These are phyloP conservation scores for Trichoderma aggressivum DNA, from an alignment of 2,329 filamentous ascomycete species.

Conservation along the genomic window DNA sequence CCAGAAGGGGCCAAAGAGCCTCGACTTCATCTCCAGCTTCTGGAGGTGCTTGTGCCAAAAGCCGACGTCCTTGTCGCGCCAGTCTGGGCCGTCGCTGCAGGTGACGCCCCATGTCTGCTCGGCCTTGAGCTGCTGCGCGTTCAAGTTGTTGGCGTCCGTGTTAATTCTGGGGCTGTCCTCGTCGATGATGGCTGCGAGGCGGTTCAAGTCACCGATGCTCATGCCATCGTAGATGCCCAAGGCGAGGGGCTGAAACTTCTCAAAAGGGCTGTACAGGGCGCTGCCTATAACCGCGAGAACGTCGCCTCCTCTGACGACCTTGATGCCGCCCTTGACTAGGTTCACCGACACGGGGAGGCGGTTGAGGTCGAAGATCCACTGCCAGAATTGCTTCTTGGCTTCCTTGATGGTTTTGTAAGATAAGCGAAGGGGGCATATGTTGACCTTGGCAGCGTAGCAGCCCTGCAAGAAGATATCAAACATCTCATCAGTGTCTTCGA, in stretches of 20 bases:
- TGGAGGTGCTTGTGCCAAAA: slow-evolving; percentile 29
- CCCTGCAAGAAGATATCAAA: slow-evolving; percentile 33
- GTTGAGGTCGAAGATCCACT: slow-evolving; percentile 29
- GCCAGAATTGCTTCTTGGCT: slow-evolving; percentile 31
- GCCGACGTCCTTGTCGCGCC: slow-evolving; percentile 18
- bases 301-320: slow-evolving; percentile 31
- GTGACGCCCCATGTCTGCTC: slow-evolving; percentile 20
- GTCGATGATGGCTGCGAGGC: background rate
- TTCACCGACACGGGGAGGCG: slow-evolving; percentile 25
- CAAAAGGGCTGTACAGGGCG: slow-evolving; percentile 31
- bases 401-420: slow-evolving; percentile 25
- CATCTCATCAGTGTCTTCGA: slow-evolving; percentile 36
- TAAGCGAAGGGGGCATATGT: slow-evolving; percentile 29
- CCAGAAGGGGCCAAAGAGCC: slow-evolving; percentile 33
- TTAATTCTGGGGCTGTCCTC: slow-evolving; percentile 13
- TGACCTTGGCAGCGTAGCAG: slow-evolving; percentile 31
- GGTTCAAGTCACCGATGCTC: slow-evolving; percentile 17
- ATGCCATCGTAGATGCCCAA: slow-evolving; percentile 21
- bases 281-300: slow-evolving; percentile 27
- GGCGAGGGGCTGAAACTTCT: slow-evolving; percentile 17
- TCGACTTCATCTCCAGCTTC: slow-evolving; percentile 26
- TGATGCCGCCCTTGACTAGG: slow-evolving; percentile 20
- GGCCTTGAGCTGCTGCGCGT: background rate
- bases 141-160: too few relatives aligned
- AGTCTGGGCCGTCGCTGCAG: slow-evolving; percentile 34